Conservation (phyloP, 192 early-diverging fungal genomes). For the Fimicolochytrium jonesii region DNA sequence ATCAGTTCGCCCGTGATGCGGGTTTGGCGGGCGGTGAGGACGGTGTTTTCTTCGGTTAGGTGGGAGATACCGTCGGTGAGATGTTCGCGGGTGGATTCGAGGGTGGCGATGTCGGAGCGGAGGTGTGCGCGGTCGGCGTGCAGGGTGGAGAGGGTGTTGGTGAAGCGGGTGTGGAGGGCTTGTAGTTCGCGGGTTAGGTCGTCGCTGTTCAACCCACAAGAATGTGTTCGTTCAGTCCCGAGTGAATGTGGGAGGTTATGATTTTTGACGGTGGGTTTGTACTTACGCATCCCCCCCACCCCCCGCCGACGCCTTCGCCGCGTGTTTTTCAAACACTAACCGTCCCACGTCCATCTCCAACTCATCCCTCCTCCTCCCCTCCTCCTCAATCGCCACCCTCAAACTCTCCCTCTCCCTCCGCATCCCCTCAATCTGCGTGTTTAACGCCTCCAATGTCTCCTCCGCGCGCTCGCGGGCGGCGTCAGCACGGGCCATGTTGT, state of each 20-base stretch:
- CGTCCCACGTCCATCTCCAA: conserved; percentile 3
- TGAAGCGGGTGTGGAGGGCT: conserved; percentile 12
- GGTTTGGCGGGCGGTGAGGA: neutral
- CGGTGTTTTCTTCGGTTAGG: conserved; percentile 7
- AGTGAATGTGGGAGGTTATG: neutral
- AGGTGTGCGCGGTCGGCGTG: conserved; percentile 16
- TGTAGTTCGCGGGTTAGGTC: conserved; percentile 10
- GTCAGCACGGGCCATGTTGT: neutral
- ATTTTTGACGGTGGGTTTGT: neutral
- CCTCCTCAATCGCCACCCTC: conserved; percentile 8
- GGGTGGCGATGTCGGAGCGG: neutral
- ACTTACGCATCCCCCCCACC: too few species aligned
- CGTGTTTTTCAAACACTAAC: too few species aligned
- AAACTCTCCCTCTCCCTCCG: neutral
- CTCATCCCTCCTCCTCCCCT: neutral
- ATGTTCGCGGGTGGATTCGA: conserved; percentile 1
- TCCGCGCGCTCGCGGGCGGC: neutral
- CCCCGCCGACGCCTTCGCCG: too few species aligned
- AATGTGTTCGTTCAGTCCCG: neutral
- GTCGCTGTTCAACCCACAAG: too few species aligned
- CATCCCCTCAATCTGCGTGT: conserved; percentile 7
- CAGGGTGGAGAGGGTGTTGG: neutral
- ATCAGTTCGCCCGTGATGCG: conserved; percentile 15
- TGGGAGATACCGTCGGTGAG: conserved; percentile 6
- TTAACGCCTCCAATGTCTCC: conserved; percentile 1